Percentiles rank a stretch among this genome's conserved stretches.
phyloP scores from a whole-genome alignment of 371 early-diverging fungal genomes.

The Batrachochytrium dendrobatidis region DNA sequence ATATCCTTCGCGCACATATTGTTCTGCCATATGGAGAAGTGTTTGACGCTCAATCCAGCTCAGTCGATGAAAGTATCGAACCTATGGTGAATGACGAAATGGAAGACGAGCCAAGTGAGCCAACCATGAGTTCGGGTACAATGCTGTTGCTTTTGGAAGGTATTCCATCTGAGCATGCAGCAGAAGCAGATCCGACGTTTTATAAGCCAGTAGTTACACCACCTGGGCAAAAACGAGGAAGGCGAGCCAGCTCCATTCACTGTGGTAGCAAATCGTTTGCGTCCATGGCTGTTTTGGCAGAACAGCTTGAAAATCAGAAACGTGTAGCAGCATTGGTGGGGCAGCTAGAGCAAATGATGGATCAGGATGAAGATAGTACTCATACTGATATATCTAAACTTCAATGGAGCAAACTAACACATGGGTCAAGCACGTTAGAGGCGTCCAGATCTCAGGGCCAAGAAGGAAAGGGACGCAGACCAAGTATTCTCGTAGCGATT shows the following conservation, averaged over 20 bases:
- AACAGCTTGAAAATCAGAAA: conserved; percentile 2
- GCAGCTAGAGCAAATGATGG: conserved; percentile 15
- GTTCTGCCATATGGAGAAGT: neutral
- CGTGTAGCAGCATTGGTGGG: conserved; percentile 8
- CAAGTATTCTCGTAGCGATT: neutral
- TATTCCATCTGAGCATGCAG: conserved; percentile 13
- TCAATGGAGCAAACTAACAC: neutral
- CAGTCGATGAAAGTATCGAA: neutral
- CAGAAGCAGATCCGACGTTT: conserved; percentile 12
- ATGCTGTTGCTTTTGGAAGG: conserved; percentile 8
- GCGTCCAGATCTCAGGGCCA: neutral
- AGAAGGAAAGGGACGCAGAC: neutral
- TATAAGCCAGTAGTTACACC: conserved; percentile 10
- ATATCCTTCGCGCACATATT: neutral
- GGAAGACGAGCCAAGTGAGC: neutral
- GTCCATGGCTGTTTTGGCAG: neutral
- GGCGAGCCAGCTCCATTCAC: neutral
- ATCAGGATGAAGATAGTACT: neutral
- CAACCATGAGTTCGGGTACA: neutral
- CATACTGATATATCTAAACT: neutral
- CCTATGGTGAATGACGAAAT: no score
- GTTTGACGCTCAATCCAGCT: neutral
- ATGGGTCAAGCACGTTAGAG: neutral
- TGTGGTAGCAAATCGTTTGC: neutral
- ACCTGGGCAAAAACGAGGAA: conserved; percentile 7